These are phyloP conservation scores for Grosmannia huntii DNA, from an alignment of 2,329 filamentous ascomycete species.

Conservation along the genomic window DNA sequence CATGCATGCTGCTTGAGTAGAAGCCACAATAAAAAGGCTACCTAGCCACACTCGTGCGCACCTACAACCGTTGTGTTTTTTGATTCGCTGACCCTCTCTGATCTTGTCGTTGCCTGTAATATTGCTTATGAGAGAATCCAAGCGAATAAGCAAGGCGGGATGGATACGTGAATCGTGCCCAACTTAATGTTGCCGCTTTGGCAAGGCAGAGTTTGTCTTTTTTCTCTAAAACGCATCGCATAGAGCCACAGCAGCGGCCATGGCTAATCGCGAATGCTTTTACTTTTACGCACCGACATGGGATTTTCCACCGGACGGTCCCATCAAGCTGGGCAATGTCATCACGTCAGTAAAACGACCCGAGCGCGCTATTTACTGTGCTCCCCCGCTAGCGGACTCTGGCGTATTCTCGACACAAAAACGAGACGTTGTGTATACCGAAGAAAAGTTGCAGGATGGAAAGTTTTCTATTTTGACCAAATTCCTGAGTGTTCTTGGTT, in stretches of 20 bases:
- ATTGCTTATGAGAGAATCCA: too few relatives aligned
- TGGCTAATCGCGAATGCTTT: background rate
- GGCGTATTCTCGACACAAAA: background rate
- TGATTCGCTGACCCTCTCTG: too few relatives aligned
- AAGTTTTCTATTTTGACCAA: background rate
- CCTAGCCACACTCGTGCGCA: too few relatives aligned
- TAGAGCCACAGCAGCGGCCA: background rate
- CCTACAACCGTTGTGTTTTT: too few relatives aligned
- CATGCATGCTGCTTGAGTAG: too few relatives aligned
- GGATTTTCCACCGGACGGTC: background rate
- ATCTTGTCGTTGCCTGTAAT: too few relatives aligned
- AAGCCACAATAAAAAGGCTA: too few relatives aligned
- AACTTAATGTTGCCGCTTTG: too few relatives aligned
- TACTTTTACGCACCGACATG: background rate
- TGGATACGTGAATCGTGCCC: too few relatives aligned
- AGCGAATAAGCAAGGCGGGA: too few relatives aligned
- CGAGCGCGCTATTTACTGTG: background rate
- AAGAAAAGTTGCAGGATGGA: background rate
- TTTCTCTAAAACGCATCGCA: too few relatives aligned
- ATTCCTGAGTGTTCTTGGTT: background rate
- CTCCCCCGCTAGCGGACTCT: background rate
- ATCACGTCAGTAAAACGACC: background rate
- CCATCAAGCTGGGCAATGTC: background rate
- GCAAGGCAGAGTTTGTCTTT: too few relatives aligned
- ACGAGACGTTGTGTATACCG: background rate